Evolutionary conservation across 257 asterid species (phyloP), one percentile per base, ranked within the genome.

Genomic region (Nicotiana benthamiana): DNA sequence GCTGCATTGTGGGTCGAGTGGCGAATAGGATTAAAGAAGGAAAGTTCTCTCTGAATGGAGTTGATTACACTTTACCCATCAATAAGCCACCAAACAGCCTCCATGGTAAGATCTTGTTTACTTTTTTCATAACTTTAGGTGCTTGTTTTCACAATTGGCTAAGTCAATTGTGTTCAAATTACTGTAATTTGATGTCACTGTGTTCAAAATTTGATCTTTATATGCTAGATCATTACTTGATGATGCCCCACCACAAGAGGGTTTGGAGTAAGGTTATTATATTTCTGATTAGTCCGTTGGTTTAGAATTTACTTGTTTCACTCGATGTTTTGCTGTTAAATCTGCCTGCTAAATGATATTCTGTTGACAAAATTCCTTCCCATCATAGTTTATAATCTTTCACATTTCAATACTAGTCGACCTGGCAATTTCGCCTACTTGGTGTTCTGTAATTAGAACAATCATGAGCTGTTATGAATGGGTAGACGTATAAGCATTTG

Each of bases 1-100:
- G 99, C 18, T 93, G 98, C 88, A 94, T 96, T 65, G 99, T 96
- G 62, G 99, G 99, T 81, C 93, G 99, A 75, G 99, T 96, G 75
- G 99, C 99, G 40, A 96, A 96, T 81, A 89, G 98, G 90, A 93
- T 94, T 88, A 96, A 88, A 87, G 97, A 89, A 26, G 99, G 97
- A 36, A 92, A 93, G 82, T 96, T 96, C 79, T 79, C 87, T 46
- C 90, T 94, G 11, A 86, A 96, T 80, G 99, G 98, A 11, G 84
- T 80, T 72, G 90, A 91, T 52, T 80, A 91, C 83, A 68, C 93
- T n/a, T 75, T 96, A 91, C 94, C 99, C 12, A 30, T 94, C 75
- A 96, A 96, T 92, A 96, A 87, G 76, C 97, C 97, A 51, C 99
- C 98, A 6, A 92, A 96, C 87, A 88, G 97, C 83, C 98, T 96